Conservation (phyloP, 2,329 filamentous ascomycete genomes). For the Fusarium fujikuroi region DNA sequence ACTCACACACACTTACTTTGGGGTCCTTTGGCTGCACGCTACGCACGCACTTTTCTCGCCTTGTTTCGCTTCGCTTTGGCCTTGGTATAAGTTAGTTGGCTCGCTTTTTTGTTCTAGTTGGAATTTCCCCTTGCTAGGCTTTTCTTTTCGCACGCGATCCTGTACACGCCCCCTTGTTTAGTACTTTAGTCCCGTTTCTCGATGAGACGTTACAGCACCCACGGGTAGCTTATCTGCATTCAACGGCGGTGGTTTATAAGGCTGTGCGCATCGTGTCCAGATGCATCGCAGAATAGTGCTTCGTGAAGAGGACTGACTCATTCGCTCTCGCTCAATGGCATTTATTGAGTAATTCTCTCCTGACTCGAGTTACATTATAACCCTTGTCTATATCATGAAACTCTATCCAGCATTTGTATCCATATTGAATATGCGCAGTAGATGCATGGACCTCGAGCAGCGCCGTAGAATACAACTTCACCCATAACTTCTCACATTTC, state of each 20-base stretch:
- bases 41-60: slow-evolving; percentile 21
- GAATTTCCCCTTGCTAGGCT: slow-evolving; percentile 2
- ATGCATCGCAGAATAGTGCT: neutral
- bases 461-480: slow-evolving; percentile 32
- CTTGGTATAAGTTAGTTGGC: slow-evolving; percentile 32
- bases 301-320: neutral
- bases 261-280: neutral
- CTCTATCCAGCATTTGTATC: slow-evolving; percentile 11
- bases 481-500: slow-evolving; percentile 18
- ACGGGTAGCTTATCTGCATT: slow-evolving; percentile 23
- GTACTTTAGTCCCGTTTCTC: slow-evolving; percentile 7
- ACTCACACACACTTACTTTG: slow-evolving; percentile 38
- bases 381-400: slow-evolving; percentile 25
- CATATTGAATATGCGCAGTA: slow-evolving; percentile 20
- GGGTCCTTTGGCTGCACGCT: slow-evolving; percentile 15
- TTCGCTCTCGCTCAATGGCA: neutral
- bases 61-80: slow-evolving; percentile 18
- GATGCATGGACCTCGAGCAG: slow-evolving; percentile 17
- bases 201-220: slow-evolving; percentile 20
- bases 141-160: neutral
- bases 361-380: neutral
- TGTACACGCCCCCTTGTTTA: slow-evolving; percentile 34
- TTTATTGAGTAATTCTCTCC: neutral
- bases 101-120: slow-evolving; percentile 22
- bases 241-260: neutral